phyloP scores from a whole-genome alignment of 2,329 filamentous ascomycete species.

The Diaporthe caulivora region DNA sequence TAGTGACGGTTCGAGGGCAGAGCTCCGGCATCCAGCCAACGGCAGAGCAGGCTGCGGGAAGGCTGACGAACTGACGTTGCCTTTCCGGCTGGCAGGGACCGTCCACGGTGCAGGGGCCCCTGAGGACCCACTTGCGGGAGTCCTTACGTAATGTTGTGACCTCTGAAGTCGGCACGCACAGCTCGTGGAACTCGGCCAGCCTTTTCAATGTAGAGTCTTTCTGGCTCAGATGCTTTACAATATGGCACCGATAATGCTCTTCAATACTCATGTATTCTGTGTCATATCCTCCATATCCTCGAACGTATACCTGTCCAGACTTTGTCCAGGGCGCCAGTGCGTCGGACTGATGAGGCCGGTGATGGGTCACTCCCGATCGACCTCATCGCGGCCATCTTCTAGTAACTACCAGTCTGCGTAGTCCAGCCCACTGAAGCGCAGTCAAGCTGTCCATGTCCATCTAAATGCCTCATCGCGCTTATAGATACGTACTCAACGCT shows the following conservation, averaged over 20 bases:
- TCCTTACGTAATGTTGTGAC: background rate
- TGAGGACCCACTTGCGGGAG: no score
- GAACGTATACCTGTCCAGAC: no score
- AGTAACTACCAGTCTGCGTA: no score
- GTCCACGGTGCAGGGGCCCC: conserved; percentile 2
- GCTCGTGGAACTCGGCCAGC: background rate
- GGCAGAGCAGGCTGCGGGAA: conserved; percentile 35
- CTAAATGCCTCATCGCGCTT: background rate
- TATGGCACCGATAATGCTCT: no score
- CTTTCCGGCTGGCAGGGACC: conserved; percentile 39
- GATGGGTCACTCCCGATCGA: no score
- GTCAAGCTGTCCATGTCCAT: background rate
- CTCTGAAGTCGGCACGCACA: background rate
- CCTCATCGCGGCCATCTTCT: no score
- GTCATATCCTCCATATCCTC: background rate
- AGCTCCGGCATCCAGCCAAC: conserved; percentile 26
- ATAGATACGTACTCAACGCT: background rate
- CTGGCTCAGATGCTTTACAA: no score
- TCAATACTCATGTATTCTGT: background rate
- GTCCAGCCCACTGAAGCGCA: background rate
- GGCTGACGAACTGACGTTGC: conserved; percentile 38
- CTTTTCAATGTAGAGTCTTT: no score
- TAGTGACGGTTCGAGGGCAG: conserved; percentile 23
- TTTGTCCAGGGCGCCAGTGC: no score
- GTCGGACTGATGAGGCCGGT: no score